Conservation (phyloP, 805 yeast species). For the Pichia manshurica region DNA sequence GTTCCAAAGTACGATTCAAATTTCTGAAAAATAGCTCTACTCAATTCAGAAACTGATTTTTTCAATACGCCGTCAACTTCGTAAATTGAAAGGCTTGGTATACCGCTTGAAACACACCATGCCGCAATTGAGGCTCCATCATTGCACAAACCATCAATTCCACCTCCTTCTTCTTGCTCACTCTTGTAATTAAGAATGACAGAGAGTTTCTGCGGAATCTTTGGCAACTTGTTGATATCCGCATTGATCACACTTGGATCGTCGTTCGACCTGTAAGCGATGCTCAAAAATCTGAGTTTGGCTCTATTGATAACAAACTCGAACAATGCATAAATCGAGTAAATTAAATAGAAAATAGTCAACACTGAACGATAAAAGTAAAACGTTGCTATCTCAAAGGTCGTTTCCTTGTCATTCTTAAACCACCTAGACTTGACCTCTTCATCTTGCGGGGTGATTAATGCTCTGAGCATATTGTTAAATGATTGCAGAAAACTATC, state of each 20-base stretch:
- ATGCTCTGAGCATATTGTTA: constrained; percentile 18
- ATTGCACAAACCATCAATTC: constrained; percentile 71
- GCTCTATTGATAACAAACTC: constrained; percentile 48
- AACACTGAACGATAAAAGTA: constrained; percentile 44
- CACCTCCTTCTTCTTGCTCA: constrained; percentile 85
- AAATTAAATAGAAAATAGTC: constrained; percentile 46
- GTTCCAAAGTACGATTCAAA: constrained; percentile 72
- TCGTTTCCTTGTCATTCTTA: constrained; percentile 3
- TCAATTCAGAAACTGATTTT: constrained; percentile 47
- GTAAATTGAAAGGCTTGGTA: constrained; percentile 63
- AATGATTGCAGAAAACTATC: constrained; percentile 18
- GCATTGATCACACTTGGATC: constrained; percentile 83
- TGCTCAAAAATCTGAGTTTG: constrained; percentile 51
- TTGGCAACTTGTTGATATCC: constrained; percentile 66
- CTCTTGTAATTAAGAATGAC: constrained; percentile 68
- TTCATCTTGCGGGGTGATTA: constrained; percentile 18
- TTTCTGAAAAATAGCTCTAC: constrained; percentile 50
- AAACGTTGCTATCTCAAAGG: constrained; percentile 17
- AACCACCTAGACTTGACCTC: constrained; percentile 11
- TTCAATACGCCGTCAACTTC: constrained; percentile 72
- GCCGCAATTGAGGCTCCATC: constrained; percentile 73
- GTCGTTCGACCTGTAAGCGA: constrained; percentile 63
- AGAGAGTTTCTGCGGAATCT: constrained; percentile 74
- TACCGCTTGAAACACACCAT: constrained; percentile 91
- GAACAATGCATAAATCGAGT: constrained; percentile 49